phyloP scores from a whole-genome alignment of 1,284 basidiomycete genomes.

The Ustilago esculenta region DNA sequence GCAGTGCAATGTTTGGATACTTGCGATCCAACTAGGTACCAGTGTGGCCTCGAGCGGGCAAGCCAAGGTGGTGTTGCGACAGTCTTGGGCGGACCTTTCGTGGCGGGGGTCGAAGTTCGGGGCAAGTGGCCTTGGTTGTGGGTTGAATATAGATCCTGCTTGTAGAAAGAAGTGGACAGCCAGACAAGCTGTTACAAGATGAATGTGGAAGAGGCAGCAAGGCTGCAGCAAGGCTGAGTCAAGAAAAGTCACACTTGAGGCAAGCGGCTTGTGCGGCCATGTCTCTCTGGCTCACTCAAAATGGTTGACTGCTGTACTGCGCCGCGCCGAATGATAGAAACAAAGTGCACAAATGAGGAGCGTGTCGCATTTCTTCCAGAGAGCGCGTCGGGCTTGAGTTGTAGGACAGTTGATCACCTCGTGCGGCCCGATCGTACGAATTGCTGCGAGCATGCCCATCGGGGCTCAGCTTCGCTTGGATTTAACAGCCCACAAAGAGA shows the following conservation, averaged over 20 bases:
- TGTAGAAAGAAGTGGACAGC: not conserved
- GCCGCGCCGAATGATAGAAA: no score
- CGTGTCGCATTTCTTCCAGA: slow-evolving; percentile 34
- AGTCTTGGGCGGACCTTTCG: not conserved
- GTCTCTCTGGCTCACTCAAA: no score
- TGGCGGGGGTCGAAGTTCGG: not conserved
- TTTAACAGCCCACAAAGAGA: no score
- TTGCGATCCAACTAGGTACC: not conserved
- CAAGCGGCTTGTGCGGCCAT: slow-evolving; percentile 13
- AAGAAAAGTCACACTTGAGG: no score
- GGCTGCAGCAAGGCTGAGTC: no score
- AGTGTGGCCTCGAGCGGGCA: not conserved
- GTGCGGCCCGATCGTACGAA: not conserved
- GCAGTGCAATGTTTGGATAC: no score
- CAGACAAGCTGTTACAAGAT: not conserved
- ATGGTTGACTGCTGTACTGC: no score
- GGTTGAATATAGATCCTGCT: not conserved
- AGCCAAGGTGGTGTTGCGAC: not conserved
- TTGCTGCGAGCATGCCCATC: no score
- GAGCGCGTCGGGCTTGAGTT: slow-evolving; percentile 11
- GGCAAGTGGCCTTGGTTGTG: not conserved
- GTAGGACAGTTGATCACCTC: slow-evolving; percentile 1
- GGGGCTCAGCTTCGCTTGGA: no score
- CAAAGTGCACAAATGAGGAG: slow-evolving; percentile 18
- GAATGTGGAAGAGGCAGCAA: not conserved